These are phyloP conservation scores for Phylloporus sp. DNA, from an alignment of 768 basidiomycete species.

Conservation along the genomic window DNA sequence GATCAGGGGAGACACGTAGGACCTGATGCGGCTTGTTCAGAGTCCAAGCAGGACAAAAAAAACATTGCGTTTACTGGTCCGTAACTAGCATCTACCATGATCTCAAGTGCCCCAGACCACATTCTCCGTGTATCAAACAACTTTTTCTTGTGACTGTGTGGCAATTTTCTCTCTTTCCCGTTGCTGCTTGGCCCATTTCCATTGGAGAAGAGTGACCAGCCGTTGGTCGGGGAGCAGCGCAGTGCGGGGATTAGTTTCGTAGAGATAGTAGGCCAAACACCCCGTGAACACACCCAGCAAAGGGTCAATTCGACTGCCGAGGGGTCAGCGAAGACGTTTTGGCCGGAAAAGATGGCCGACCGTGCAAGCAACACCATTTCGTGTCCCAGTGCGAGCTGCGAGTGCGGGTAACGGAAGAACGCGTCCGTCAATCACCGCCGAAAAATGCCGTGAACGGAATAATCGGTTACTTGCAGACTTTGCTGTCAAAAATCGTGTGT, in stretches of 20 bases:
- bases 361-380: constrained; percentile 34
- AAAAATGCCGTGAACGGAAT: constrained; percentile 24
- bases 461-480: constrained; percentile 19
- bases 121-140: too few species aligned
- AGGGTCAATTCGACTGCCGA: constrained; percentile 58
- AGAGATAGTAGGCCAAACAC: constrained; percentile 69
- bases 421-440: constrained; percentile 17
- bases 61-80: too few species aligned
- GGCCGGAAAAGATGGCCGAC: constrained; percentile 20
- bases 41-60: too few species aligned
- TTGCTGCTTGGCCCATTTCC: constrained; percentile 58
- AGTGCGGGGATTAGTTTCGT: constrained; percentile 76
- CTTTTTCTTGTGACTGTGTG: neutral
- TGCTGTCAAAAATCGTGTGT: constrained; percentile 23
- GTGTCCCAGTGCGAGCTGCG: neutral
- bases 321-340: constrained; percentile 10
- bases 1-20: constrained; percentile 28
- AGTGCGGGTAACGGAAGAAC: neutral
- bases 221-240: constrained; percentile 52
- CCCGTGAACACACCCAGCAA: constrained; percentile 76
- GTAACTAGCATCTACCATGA: too few species aligned
- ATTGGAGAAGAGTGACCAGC: constrained; percentile 49
- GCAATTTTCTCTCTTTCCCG: constrained; percentile 6
- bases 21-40: too few species aligned
- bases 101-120: too few species aligned